Base-by-base conservation (phyloP, 2,329 filamentous ascomycete species). In the Aspergillus persii region DNA sequence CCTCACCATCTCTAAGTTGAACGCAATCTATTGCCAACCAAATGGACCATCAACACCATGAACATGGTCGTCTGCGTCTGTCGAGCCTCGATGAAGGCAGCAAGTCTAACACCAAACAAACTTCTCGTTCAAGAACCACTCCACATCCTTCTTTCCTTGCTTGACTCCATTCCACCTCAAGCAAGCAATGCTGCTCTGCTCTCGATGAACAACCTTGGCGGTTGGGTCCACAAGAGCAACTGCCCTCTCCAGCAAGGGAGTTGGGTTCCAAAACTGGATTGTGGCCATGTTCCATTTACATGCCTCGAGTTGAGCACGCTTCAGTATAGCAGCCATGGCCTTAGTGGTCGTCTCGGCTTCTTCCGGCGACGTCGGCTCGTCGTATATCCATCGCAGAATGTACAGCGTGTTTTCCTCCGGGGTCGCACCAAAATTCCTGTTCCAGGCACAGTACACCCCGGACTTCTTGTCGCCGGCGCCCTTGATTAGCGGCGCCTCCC, bases 191-290 rank as follows among this genome's bases (percentile, higher is more conserved):
- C 79, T 80, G 59, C 73, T 75, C 63, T 78, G 73, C 55, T 82
- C 79, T 48, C 80, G 75, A 48, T 79, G 75, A 39, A 80, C 69
- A 31, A 81, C 62, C 54, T 77, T 59, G 47, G 71, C 74, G 30
- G 68, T 67, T 3, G 74, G 72, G 51, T 78, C 71, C 50, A 79
- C 52, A 54, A 75, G 56, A 50, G 72, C 69, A 47, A 78, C 76
- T 2, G 79, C 78, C 58, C 76, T 71, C 53, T 79, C 63, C 29
- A 87, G 71, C 62, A 81, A 68, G 6, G 84, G 78, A 3, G 83
- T 83, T 0, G 93, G 92, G 70, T 95, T 96, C 94, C 94, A 98
- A 54, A 94, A 79, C 71, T 92, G 84, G 3, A 96, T 85, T 50
- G 85, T 82, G 46, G 82, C 80, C 77, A 91, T 86, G 49, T 84